Conservation (phyloP, 2,329 filamentous ascomycete genomes). For the Alternaria tenuissima region DNA sequence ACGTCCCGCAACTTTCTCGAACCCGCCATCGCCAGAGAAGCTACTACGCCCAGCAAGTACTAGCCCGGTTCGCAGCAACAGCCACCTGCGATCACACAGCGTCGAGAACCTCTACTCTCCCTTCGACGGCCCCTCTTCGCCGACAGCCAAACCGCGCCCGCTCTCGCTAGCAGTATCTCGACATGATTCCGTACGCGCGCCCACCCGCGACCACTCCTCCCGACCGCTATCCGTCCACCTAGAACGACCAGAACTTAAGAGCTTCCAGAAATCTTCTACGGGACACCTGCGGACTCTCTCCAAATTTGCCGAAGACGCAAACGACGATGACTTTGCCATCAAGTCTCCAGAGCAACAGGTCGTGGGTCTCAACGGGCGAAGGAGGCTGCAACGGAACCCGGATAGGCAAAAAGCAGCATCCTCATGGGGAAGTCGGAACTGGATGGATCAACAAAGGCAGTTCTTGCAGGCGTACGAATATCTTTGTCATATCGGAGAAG, state of each 20-base stretch:
- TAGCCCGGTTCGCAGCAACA: constrained; percentile 30
- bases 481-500: constrained; percentile 97
- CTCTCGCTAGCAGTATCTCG: constrained; percentile 52
- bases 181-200: constrained; percentile 49
- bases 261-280: constrained; percentile 86
- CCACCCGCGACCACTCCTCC: constrained; percentile 44
- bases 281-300: constrained; percentile 88
- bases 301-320: constrained; percentile 77
- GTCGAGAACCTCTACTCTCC: constrained; percentile 55
- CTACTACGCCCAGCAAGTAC: constrained; percentile 26
- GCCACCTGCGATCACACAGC: constrained; percentile 47
- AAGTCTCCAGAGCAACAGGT: constrained; percentile 83
- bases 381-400: constrained; percentile 77
- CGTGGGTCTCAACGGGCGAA: constrained; percentile 82
- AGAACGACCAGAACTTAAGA: constrained; percentile 71
- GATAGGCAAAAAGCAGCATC: constrained; percentile 62
- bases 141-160: constrained; percentile 55
- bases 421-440: constrained; percentile 82
- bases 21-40: constrained; percentile 32
- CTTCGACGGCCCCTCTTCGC: constrained; percentile 55
- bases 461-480: constrained; percentile 98
- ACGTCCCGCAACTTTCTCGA: constrained; percentile 19
- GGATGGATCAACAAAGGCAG: constrained; percentile 99
- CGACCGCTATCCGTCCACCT: constrained; percentile 46
- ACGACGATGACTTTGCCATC: constrained; percentile 82